Conservation (phyloP, 129 eudicot genomes). For the Pseudognaphalium luteoalbum region DNA sequence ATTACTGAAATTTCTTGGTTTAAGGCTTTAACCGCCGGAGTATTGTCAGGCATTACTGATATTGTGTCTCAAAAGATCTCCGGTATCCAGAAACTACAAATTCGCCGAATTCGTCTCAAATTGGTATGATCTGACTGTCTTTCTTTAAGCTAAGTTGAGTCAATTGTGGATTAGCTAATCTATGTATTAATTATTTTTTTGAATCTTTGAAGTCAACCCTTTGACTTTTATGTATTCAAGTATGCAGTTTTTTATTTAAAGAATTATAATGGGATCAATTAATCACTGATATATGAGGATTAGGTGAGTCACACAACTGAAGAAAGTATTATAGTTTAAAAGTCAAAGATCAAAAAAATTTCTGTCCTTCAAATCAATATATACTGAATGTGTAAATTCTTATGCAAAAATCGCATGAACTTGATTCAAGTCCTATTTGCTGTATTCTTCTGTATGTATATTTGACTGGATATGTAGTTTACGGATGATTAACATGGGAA, state of each 20-base stretch:
- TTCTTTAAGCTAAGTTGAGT: conserved; percentile 4
- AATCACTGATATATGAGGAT: neutral
- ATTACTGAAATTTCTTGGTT: conserved; percentile 5
- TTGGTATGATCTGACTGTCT: conserved; percentile 56
- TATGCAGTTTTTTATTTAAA: neutral
- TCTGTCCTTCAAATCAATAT: neutral
- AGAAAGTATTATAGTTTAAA: too few relatives aligned
- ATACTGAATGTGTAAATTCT: neutral
- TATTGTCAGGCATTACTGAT: conserved; percentile 80
- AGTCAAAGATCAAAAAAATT: neutral
- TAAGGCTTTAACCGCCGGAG: conserved; percentile 81
- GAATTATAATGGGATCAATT: neutral
- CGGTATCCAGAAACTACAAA: conserved; percentile 84
- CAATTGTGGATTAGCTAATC: neutral
- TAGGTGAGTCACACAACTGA: neutral
- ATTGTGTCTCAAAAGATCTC: conserved; percentile 81
- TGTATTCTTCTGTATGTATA: neutral
- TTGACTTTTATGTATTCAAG: conserved; percentile 24
- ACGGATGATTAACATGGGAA: conserved; percentile 22
- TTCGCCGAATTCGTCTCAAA: conserved; percentile 84
- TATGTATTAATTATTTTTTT: neutral
- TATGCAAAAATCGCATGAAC: neutral
- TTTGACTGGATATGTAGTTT: neutral
- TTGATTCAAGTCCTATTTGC: neutral
- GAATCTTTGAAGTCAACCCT: conserved; percentile 17